Conservation (phyloP, 1,284 basidiomycete genomes). For the Ceratobasidium sp. region DNA sequence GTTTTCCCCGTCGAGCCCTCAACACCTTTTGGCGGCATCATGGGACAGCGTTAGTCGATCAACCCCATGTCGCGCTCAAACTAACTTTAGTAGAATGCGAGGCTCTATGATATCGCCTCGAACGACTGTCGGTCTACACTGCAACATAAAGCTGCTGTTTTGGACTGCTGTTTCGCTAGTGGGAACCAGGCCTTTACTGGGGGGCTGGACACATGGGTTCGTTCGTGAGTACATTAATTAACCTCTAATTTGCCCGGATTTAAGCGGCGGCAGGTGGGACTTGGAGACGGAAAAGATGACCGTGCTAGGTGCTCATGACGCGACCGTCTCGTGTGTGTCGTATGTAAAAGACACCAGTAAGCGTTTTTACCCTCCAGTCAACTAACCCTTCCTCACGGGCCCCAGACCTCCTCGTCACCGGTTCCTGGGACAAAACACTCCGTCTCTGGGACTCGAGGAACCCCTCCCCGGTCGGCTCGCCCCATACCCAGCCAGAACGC, state of each 20-base stretch:
- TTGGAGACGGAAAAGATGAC: slow-evolving; percentile 69
- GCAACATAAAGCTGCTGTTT: slow-evolving; percentile 79
- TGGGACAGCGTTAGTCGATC: slow-evolving; percentile 85
- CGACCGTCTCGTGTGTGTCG: slow-evolving; percentile 71
- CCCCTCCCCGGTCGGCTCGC: slow-evolving; percentile 65
- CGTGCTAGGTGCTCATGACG: slow-evolving; percentile 73
- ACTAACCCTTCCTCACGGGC: slow-evolving; percentile 53
- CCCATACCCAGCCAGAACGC: slow-evolving; percentile 79
- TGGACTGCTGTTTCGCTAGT: slow-evolving; percentile 71
- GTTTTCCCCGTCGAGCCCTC: slow-evolving; percentile 82
- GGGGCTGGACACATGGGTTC: slow-evolving; percentile 77
- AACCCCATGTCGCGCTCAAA: neutral
- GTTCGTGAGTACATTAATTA: slow-evolving; percentile 63
- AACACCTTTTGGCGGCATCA: slow-evolving; percentile 80
- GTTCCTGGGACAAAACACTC: slow-evolving; percentile 90
- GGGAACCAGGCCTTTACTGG: slow-evolving; percentile 74
- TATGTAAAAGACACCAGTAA: slow-evolving; percentile 66
- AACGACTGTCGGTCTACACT: slow-evolving; percentile 78
- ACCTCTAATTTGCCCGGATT: neutral
- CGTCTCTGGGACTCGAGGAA: slow-evolving; percentile 86
- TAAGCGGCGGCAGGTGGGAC: slow-evolving; percentile 61
- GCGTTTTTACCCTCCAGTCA: slow-evolving; percentile 50
- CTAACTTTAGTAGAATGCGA: slow-evolving; percentile 66
- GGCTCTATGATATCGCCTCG: slow-evolving; percentile 72
- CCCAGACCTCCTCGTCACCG: slow-evolving; percentile 78